phyloP scores from a whole-genome alignment of 208 protist genomes.

The Naegleria gruberi region DNA sequence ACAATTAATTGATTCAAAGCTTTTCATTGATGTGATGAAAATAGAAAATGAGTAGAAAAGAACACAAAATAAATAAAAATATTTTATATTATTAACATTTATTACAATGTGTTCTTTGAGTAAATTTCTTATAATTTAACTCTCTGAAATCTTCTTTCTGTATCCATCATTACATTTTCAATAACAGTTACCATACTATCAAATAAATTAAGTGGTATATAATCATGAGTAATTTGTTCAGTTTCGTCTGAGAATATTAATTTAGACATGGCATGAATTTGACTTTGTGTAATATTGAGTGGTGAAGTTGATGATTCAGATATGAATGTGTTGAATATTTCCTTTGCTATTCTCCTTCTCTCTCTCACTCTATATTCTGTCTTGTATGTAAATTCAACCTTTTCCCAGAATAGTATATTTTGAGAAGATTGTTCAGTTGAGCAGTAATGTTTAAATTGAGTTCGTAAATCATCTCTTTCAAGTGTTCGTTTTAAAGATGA shows the following conservation, averaged over 20 bases:
- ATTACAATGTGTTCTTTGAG: too few species aligned
- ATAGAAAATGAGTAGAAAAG: too few species aligned
- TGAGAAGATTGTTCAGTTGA: background rate
- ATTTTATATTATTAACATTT: too few species aligned
- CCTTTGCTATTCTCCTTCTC: background rate
- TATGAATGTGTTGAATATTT: background rate
- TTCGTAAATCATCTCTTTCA: background rate
- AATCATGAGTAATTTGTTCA: background rate
- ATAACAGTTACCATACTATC: background rate
- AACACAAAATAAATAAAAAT: too few species aligned
- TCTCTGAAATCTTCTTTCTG: background rate
- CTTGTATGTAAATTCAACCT: background rate
- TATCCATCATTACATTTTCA: background rate
- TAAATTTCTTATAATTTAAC: background rate
- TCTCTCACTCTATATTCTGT: background rate
- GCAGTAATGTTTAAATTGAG: constrained; percentile 1
- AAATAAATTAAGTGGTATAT: background rate
- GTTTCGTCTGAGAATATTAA: background rate
- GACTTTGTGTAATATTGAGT: background rate
- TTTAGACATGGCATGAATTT: background rate
- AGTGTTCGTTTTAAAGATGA: background rate
- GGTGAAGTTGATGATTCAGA: background rate
- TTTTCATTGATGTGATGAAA: too few species aligned
- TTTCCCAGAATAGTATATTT: constrained; percentile 5
- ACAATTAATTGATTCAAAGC: too few species aligned